These are phyloP conservation scores for Pythium chondricola DNA, from an alignment of 352 stramenopile genomes.

Conservation along the genomic window DNA sequence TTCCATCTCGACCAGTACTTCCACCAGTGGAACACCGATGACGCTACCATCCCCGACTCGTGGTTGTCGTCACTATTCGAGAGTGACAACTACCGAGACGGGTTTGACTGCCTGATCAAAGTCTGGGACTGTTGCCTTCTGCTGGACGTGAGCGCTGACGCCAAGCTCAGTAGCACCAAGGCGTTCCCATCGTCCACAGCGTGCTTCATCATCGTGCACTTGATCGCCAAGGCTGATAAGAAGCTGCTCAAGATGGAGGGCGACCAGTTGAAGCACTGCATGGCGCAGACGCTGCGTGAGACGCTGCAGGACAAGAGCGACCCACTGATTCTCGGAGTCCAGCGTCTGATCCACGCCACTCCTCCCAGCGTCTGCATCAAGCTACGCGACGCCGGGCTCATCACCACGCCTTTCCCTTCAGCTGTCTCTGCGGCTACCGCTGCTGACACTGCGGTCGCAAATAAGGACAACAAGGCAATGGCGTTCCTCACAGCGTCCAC, in stretches of 20 bases:
- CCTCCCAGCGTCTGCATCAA: slow-evolving; percentile 51
- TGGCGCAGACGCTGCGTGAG: slow-evolving; percentile 50
- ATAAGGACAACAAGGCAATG: slow-evolving; percentile 25
- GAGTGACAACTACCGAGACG: slow-evolving; percentile 25
- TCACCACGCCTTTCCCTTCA: neutral
- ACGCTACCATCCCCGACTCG: slow-evolving; percentile 40
- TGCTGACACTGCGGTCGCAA: neutral
- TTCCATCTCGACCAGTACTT: slow-evolving; percentile 76
- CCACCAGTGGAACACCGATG: slow-evolving; percentile 46
- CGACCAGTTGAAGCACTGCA: slow-evolving; percentile 65
- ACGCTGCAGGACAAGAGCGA: slow-evolving; percentile 29
- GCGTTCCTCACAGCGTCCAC: slow-evolving; percentile 60
- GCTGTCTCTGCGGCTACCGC: neutral
- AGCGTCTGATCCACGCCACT: slow-evolving; percentile 52
- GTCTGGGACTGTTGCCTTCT: slow-evolving; percentile 73
- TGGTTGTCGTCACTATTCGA: slow-evolving; percentile 82
- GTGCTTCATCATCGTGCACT: slow-evolving; percentile 44
- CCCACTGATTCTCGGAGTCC: slow-evolving; percentile 33
- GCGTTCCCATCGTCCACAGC: slow-evolving; percentile 29
- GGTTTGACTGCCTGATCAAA: slow-evolving; percentile 51
- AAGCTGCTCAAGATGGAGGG: slow-evolving; percentile 63
- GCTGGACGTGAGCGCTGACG: slow-evolving; percentile 14
- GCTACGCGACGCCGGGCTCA: slow-evolving; percentile 34
- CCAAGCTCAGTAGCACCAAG: slow-evolving; percentile 3
- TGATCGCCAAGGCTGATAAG: slow-evolving; percentile 45